Conservation (phyloP, 495 filamentous ascomycete genomes). For the Penicillium chermesinum region DNA sequence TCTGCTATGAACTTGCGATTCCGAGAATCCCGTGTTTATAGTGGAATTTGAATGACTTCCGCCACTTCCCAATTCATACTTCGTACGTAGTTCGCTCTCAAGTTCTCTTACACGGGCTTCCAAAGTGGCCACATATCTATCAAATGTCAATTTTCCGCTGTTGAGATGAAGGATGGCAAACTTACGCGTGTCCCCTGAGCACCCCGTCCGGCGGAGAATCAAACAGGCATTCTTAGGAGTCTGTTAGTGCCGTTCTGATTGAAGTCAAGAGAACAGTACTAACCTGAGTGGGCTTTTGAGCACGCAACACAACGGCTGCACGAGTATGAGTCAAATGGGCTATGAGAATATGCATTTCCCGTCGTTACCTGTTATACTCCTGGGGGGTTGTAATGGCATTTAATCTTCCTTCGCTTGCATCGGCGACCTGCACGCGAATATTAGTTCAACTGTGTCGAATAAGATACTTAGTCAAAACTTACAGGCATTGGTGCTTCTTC, state of each 20-base stretch:
- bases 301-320: background rate
- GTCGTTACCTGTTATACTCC: slow-evolving; percentile 1
- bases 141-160: background rate
- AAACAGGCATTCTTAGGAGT: slow-evolving; percentile 7
- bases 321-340: background rate
- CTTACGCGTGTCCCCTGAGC: slow-evolving; percentile 7
- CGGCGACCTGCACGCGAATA: slow-evolving; percentile 1
- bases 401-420: slow-evolving; percentile 13
- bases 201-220: slow-evolving; percentile 12
- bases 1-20: background rate
- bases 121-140: slow-evolving; percentile 11
- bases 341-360: background rate
- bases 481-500: slow-evolving; percentile 12
- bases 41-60: background rate
- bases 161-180: background rate
- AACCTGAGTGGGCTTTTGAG: background rate
- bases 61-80: background rate
- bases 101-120: slow-evolving; percentile 5
- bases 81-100: slow-evolving; percentile 2
- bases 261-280: background rate
- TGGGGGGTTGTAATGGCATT: slow-evolving; percentile 10
- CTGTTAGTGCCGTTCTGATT: background rate
- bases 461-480: background rate
- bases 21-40: background rate
- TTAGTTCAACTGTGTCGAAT: background rate